Evolutionary conservation across 2,329 filamentous ascomycete species (phyloP), one percentile per base, ranked within the genome.

Genomic region (Aspergillus ustus): DNA sequence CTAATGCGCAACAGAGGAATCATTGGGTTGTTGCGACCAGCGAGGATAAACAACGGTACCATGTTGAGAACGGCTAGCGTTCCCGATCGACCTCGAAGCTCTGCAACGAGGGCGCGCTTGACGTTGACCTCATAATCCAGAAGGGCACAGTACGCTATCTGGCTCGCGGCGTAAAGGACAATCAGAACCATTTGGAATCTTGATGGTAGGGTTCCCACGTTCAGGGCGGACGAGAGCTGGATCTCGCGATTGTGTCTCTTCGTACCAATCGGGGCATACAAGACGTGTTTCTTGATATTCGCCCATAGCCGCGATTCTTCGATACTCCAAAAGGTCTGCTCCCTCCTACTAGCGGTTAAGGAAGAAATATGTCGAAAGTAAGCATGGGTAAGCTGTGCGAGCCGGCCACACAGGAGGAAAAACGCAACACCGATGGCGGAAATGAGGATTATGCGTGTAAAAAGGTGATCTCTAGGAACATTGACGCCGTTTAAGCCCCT

Each of bases 21-120:
- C 52, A 97, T 82, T 8, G 92, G 92, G 79, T 98, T 99, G 82
- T 98, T 98, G 73, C 95, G 90, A 40, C 92, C 89, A 13, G 93
- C 93, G 60, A 98, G 86, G 66, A 98, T 86, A 70, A 98, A 85
- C 31, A 97, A 87, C 5, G 95, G 93, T 34, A 99, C 87, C 87
- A 98, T 91, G 80, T 97, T 99, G 70, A 96, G 85, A 11, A 93
- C 83, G 4, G 93, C 89, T 66, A 99, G 84, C 8, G 89, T 90
- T 58, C 95, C 95, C 7, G 91, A 91, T 61, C 95, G 88, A 43
- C 93, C 93, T 70, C 95, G 89, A 48, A 97, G 83, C 73, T 96
- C 91, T 25, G 93, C 93, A 31, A 91, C 82, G 29, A 96, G 82
- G 2, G 89, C 84, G 51, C 75, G 74, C 57, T 76, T 78, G 37